A percentile compares a stretch with the other conserved stretches of the same genome.
These are phyloP conservation scores for Aspergillus incahuasiensis DNA, from an alignment of 495 filamentous ascomycete species.

Conservation along the genomic window DNA sequence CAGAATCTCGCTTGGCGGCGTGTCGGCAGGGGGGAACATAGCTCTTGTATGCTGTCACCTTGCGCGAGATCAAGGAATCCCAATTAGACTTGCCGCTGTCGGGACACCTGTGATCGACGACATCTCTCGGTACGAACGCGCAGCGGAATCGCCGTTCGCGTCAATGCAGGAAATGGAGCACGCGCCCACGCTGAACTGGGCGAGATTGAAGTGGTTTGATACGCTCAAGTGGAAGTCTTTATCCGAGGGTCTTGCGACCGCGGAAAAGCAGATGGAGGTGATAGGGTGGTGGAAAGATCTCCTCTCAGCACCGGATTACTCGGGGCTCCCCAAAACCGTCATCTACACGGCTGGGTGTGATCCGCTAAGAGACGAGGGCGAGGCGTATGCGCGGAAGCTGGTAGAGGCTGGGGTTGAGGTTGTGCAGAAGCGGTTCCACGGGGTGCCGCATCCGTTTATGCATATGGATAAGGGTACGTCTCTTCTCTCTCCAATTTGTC, in stretches of 20 bases:
- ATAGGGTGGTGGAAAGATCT: constrained; percentile 27
- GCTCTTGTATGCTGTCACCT: too few relatives aligned
- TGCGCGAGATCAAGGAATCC: too few relatives aligned
- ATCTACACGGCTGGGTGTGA: constrained; percentile 47
- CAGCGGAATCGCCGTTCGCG: constrained; percentile 40
- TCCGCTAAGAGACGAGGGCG: constrained; percentile 49
- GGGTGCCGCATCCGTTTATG: constrained; percentile 48
- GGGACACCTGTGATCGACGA: constrained; percentile 37
- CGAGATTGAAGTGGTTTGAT: constrained; percentile 44
- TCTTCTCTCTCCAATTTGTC: not conserved
- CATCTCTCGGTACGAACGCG: constrained; percentile 31
- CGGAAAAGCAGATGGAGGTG: constrained; percentile 14
- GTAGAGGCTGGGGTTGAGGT: constrained; percentile 44
- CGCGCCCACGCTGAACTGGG: constrained; percentile 46
- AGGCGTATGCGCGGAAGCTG: constrained; percentile 45
- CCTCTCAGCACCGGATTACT: constrained; percentile 39
- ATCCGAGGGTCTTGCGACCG: not conserved
- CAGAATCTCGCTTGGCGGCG: constrained; percentile 42
- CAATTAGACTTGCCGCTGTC: constrained; percentile 28
- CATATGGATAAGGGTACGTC: constrained; percentile 33
- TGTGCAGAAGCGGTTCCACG: constrained; percentile 41
- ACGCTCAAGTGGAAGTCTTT: constrained; percentile 27
- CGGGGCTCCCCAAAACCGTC: constrained; percentile 38
- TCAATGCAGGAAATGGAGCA: constrained; percentile 41
- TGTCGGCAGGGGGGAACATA: constrained; percentile 37